phyloP scores from a whole-genome alignment of 345 rosid genomes.

The Syzygium oleosum region DNA sequence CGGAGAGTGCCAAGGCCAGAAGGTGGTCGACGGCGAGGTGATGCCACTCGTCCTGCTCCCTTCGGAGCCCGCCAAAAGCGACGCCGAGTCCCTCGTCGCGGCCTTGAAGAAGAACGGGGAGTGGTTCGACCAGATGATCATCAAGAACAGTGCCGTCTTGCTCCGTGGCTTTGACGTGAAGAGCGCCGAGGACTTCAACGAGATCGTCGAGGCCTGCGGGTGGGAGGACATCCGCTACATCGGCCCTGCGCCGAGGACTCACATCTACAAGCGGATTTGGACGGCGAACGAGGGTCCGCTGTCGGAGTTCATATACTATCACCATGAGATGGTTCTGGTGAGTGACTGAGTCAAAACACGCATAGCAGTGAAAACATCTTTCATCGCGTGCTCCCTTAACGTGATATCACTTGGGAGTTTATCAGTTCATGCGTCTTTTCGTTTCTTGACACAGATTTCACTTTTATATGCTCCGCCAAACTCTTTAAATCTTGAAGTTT shows the following conservation, averaged over 20 bases:
- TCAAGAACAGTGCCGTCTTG: conserved; percentile 51
- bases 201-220: conserved; percentile 37
- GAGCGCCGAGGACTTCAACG: conserved; percentile 46
- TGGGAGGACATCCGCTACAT: conserved; percentile 56
- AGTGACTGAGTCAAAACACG: background rate
- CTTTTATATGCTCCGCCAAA: background rate
- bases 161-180: conserved; percentile 44
- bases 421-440: background rate
- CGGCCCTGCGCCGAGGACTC: conserved; percentile 53
- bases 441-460: background rate
- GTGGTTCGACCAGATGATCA: conserved; percentile 54
- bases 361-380: background rate
- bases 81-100: conserved; percentile 19
- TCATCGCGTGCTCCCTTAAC: background rate
- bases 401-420: background rate
- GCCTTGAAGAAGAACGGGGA: conserved; percentile 32
- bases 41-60: conserved; percentile 49
- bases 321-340: conserved; percentile 67
- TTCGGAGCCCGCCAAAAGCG: conserved; percentile 7
- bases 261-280: conserved; percentile 49
- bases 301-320: conserved; percentile 59
- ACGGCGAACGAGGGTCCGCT: conserved; percentile 73
- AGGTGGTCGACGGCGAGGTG: conserved; percentile 51
- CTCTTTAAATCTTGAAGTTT: background rate
- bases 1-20: conserved; percentile 53